Evolutionary conservation across 306 rosid species (phyloP).

Genomic region (Quercus cerris): DNA sequence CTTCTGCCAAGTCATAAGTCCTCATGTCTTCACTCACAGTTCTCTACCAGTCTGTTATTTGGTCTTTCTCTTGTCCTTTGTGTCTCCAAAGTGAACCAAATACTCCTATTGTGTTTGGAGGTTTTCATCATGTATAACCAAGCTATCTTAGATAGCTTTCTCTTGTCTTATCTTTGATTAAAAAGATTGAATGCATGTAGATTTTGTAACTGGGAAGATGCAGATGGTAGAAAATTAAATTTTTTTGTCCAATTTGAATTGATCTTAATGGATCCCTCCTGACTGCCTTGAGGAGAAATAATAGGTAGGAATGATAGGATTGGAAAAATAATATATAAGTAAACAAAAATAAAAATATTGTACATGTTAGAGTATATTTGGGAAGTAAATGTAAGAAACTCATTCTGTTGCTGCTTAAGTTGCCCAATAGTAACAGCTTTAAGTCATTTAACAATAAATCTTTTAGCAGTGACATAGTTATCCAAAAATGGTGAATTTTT

Average conservation of each 20-base stretch:
- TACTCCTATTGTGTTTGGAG: too few species aligned
- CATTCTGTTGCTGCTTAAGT: too few species aligned
- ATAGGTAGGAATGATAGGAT: too few species aligned
- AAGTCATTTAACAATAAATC: too few species aligned
- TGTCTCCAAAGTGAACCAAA: background rate
- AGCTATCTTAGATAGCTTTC: background rate
- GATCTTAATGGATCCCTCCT: background rate
- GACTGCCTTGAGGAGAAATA: too few species aligned
- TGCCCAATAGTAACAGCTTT: too few species aligned
- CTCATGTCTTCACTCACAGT: background rate
- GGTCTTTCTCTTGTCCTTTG: background rate
- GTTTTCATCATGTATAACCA: background rate
- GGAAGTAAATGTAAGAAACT: too few species aligned
- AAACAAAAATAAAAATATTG: too few species aligned
- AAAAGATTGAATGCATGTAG: background rate
- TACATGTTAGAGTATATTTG: too few species aligned
- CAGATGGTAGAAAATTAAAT: background rate
- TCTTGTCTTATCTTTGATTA: background rate
- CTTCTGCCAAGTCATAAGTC: background rate
- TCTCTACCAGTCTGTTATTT: background rate
- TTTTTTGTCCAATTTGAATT: background rate
- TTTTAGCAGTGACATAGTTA: too few species aligned
- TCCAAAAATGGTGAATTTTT: too few species aligned
- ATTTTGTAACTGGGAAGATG: background rate
- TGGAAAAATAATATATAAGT: too few species aligned